Conservation (phyloP, 805 yeast species). For the Candida argentea region DNA sequence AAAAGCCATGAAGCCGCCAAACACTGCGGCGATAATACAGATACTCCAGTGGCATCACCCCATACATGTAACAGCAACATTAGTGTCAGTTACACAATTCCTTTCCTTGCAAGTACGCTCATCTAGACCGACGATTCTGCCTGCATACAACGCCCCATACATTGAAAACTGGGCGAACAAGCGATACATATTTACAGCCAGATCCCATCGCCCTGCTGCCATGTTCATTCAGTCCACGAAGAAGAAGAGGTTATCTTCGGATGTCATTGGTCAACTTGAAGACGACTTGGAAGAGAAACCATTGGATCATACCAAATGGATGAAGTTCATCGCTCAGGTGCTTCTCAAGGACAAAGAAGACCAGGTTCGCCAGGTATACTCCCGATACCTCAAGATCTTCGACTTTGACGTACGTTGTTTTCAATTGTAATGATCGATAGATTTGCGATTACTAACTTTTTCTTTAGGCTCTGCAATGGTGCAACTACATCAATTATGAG, state of each 20-base stretch:
- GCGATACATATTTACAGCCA: too few relatives aligned
- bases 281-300: constrained; percentile 44
- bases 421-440: neutral
- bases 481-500: constrained; percentile 56
- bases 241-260: constrained; percentile 24
- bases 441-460: neutral
- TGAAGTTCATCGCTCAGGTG: constrained; percentile 40
- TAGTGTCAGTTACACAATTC: neutral
- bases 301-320: constrained; percentile 47
- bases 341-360: constrained; percentile 46
- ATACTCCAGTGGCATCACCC: constrained; percentile 35
- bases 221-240: constrained; percentile 5
- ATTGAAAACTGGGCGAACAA: neutral
- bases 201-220: constrained; percentile 2
- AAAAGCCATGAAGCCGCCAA: constrained; percentile 38
- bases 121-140: neutral
- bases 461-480: constrained; percentile 47
- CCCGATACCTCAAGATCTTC: constrained; percentile 51
- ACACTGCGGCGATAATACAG: constrained; percentile 43
- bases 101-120: neutral
- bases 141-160: neutral
- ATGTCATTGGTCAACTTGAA: constrained; percentile 49
- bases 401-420: constrained; percentile 43
- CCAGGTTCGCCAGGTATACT: constrained; percentile 48
- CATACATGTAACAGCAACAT: constrained; percentile 38